Base-by-base conservation (phyloP, 306 rosid species). In the Heteromeles arbutifolia region DNA sequence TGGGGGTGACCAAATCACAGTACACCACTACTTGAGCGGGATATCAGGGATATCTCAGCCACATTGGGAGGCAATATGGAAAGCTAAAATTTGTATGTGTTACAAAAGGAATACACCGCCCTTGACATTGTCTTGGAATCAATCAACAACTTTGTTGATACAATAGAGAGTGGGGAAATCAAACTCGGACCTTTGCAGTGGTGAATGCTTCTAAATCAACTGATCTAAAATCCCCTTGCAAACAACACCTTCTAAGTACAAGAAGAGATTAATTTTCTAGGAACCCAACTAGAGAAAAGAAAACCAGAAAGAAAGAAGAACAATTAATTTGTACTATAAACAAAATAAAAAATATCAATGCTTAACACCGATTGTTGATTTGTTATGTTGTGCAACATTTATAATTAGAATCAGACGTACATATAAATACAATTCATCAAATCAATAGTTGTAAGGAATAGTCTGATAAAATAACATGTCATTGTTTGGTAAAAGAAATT, bases 21-120 rank as follows among this genome's bases (percentile, higher is more conserved):
- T 39, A 62, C 53, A 56, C 6, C 63, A 14, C 52, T 54, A 65
- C 59, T 43, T 66, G 74, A 72, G 82, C 84, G 82, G 77, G 80
- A 85, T 88, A 72, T 77, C 34, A 72, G 90, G 92, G 90, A 86
- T 83, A 48, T 68, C 62, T 78, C 78, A 24, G 66, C 78, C 76
- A 67, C 81, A 76, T 82, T 77, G 75, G 63, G 78, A 70, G 57
- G 62, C 82, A 90, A 76, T 56, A 54, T 63, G 70, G 74, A 72
- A 77, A 86, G 29, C 43, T 66, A 65, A 41, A 44, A 8, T 7
- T 6, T 54, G 17, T 25, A 13, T 31, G n/a, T 68, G 62, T 82
- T 67, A 28, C 65, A 62, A 37, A 73, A 72, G 67, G 22, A 54
- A 65, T 25, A 58, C 28, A 68, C 6, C 14, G 25, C 48, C 52